Conservation (phyloP, 176 grass and related monocot species). For the Otatea glauca region DNA sequence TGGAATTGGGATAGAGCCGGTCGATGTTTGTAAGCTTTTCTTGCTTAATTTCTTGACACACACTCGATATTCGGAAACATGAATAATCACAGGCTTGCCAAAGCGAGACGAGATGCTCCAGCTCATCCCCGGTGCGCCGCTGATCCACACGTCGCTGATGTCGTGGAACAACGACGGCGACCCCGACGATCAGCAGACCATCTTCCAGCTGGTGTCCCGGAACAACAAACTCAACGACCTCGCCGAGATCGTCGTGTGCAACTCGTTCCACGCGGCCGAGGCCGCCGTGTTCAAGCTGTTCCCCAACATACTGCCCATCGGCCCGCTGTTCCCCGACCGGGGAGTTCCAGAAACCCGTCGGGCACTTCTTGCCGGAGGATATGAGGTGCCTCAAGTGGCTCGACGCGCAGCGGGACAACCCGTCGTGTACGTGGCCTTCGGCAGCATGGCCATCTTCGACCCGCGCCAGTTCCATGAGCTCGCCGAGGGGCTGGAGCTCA, state of each 20-base stretch:
- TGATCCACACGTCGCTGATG: slow-evolving; percentile 45
- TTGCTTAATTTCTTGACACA: too few relatives aligned
- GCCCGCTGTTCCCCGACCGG: slow-evolving; percentile 48
- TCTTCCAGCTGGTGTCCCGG: slow-evolving; percentile 51
- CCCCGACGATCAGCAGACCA: slow-evolving; percentile 23
- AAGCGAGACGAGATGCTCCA: slow-evolving; percentile 24
- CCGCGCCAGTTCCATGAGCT: slow-evolving; percentile 58
- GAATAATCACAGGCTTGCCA: too few relatives aligned
- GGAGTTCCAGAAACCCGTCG: slow-evolving; percentile 32
- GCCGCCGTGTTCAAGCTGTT: slow-evolving; percentile 44
- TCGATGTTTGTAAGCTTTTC: too few relatives aligned
- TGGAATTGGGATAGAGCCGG: too few relatives aligned
- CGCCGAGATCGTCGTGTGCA: slow-evolving; percentile 57
- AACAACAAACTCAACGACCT: slow-evolving; percentile 39
- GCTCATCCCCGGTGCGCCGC: slow-evolving; percentile 47
- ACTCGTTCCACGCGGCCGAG: slow-evolving; percentile 67
- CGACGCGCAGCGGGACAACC: slow-evolving; percentile 43
- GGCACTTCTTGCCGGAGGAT: slow-evolving; percentile 55
- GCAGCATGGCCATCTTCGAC: slow-evolving; percentile 63
- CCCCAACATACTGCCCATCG: slow-evolving; percentile 54
- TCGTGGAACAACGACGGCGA: slow-evolving; percentile 45
- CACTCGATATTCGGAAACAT: too few relatives aligned
- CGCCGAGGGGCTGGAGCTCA: slow-evolving; percentile 53
- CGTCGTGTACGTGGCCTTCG: slow-evolving; percentile 76
- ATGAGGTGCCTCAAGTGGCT: slow-evolving; percentile 54